Percentiles rank a stretch among this genome's conserved stretches.
phyloP scores from a whole-genome alignment of 306 rosid genomes.

The Lotus japonicus region DNA sequence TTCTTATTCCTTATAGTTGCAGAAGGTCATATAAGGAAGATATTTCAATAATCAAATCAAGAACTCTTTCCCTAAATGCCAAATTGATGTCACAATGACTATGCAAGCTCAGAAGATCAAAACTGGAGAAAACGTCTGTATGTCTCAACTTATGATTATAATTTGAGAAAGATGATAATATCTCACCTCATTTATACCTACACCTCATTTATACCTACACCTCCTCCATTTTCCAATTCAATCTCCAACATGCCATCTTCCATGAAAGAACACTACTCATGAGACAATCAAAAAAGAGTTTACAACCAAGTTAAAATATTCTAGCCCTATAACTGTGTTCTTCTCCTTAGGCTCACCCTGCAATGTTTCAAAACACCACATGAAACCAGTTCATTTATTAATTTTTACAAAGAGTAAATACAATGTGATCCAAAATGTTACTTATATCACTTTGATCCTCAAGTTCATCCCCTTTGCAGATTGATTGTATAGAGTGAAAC shows the following conservation, averaged over 20 bases:
- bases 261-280: background rate
- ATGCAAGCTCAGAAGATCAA: background rate
- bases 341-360: constrained; percentile 22
- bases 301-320: too few species aligned
- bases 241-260: background rate
- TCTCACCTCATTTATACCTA: background rate
- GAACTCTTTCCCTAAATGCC: background rate
- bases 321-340: background rate
- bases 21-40: too few species aligned
- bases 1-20: too few species aligned
- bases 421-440: background rate
- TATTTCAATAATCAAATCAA: background rate
- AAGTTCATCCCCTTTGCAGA: background rate
- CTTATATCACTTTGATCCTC: background rate
- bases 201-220: too few species aligned
- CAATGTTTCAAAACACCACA: background rate
- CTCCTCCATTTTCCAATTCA: constrained; percentile 4
- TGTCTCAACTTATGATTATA: too few species aligned
- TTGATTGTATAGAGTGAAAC: too few species aligned
- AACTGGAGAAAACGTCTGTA: too few species aligned
- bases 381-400: background rate
- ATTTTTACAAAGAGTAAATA: background rate
- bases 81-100: background rate
- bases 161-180: background rate
- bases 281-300: background rate